Conservation (phyloP, 306 rosid species). For the Abrus precatorius region DNA sequence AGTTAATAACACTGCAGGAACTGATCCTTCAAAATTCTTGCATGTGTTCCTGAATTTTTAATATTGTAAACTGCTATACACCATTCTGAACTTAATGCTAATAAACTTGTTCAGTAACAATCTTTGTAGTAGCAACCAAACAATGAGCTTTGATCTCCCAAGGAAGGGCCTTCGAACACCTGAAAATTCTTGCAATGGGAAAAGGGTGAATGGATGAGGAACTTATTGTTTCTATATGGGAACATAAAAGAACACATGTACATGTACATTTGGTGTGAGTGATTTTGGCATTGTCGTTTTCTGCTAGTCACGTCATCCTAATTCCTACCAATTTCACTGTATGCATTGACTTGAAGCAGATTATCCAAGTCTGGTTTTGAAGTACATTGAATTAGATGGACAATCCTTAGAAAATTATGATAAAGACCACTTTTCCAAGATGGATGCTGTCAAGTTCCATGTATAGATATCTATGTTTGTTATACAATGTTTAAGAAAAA, state of each 20-base stretch:
- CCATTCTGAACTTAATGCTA: background rate
- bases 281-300: slow-evolving; percentile 27
- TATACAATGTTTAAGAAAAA: background rate
- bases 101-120: background rate
- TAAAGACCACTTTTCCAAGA: slow-evolving; percentile 23
- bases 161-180: background rate
- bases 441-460: slow-evolving; percentile 28
- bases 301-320: background rate
- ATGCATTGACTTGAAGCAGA: background rate
- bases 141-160: background rate
- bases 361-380: slow-evolving; percentile 30
- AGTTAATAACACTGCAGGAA: background rate
- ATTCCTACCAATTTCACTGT: background rate
- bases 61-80: background rate
- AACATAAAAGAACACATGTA: background rate
- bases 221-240: background rate
- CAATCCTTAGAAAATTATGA: slow-evolving; percentile 7
- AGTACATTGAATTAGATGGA: slow-evolving; percentile 20
- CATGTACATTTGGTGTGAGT: background rate
- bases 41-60: background rate
- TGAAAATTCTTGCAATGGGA: background rate
- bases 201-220: background rate
- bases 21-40: background rate
- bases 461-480: background rate
- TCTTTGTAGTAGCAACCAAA: background rate